Conservation (phyloP, 768 basidiomycete genomes). For the Cystobasidium ongulense region DNA sequence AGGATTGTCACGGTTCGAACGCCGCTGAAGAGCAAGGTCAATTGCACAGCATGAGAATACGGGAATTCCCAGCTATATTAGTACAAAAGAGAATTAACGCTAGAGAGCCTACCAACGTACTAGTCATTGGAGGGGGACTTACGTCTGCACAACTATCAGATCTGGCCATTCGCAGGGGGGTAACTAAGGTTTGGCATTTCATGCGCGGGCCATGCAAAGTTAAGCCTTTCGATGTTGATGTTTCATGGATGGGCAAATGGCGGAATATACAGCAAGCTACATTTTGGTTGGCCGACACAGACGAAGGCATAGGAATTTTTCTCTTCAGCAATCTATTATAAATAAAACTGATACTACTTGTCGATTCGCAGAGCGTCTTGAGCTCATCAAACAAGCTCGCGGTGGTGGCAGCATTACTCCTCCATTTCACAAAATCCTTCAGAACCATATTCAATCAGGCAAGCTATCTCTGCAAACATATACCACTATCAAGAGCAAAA, state of each 20-base stretch:
- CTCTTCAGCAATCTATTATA: not conserved
- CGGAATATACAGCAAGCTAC: slow-evolving; percentile 32
- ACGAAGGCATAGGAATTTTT: not conserved
- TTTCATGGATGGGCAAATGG: slow-evolving; percentile 36
- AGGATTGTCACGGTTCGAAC: not conserved
- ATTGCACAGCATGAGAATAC: slow-evolving; percentile 38
- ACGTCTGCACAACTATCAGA: slow-evolving; percentile 42
- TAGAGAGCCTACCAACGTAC: slow-evolving; percentile 35
- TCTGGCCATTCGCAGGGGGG: slow-evolving; percentile 36
- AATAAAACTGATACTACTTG: not conserved
- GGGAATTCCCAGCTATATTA: slow-evolving; percentile 37
- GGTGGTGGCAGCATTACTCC: slow-evolving; percentile 39
- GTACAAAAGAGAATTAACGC: slow-evolving; percentile 43
- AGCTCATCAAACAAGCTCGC: slow-evolving; percentile 31
- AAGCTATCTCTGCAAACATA: not conserved
- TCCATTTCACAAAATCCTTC: slow-evolving; percentile 30
- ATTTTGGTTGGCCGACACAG: slow-evolving; percentile 36
- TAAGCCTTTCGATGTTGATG: slow-evolving; percentile 6
- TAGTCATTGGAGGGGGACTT: slow-evolving; percentile 42
- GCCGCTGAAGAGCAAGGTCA: slow-evolving; percentile 30
- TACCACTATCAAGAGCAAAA: not conserved
- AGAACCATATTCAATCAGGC: slow-evolving; percentile 30
- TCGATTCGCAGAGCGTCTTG: slow-evolving; percentile 4
- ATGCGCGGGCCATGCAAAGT: slow-evolving; percentile 36
- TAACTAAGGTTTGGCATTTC: slow-evolving; percentile 35